Conservation (phyloP, 2,329 filamentous ascomycete genomes). For the Xylaria multiplex region DNA sequence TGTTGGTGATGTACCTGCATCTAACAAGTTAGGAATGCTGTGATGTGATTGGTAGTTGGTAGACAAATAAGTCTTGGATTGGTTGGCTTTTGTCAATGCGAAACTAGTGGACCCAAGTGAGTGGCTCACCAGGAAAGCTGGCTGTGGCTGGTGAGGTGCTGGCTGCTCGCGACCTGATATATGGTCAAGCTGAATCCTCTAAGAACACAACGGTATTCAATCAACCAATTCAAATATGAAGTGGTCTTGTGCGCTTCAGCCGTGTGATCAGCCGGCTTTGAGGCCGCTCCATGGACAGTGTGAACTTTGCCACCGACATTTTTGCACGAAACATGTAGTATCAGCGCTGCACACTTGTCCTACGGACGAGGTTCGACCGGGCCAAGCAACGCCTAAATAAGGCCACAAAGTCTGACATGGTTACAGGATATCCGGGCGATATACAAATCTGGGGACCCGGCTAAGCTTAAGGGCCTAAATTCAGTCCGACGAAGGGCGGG, state of each 20-base stretch:
- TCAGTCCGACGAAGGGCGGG: constrained; percentile 26
- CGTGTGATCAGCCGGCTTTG: constrained; percentile 30
- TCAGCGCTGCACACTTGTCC: constrained; percentile 31
- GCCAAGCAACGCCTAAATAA: constrained; percentile 25
- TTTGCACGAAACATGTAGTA: constrained; percentile 29
- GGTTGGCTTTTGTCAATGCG: too few species aligned
- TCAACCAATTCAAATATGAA: constrained; percentile 14
- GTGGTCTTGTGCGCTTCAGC: constrained; percentile 30
- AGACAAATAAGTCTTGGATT: too few species aligned
- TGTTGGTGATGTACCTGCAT: too few species aligned
- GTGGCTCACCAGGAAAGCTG: too few species aligned
- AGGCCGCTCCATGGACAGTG: constrained; percentile 18
- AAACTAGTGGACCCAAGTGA: too few species aligned
- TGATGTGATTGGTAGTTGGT: too few species aligned
- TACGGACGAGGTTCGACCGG: constrained; percentile 30
- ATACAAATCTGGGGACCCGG: constrained; percentile 27
- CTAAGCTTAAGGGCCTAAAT: constrained; percentile 26
- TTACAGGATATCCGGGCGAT: constrained; percentile 30
- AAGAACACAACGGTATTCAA: too few species aligned
- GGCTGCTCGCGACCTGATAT: too few species aligned
- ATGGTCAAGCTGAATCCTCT: too few species aligned
- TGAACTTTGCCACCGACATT: constrained; percentile 31
- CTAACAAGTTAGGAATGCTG: too few species aligned
- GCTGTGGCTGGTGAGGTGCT: too few species aligned
- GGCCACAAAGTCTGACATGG: constrained; percentile 26